Base-by-base conservation (phyloP, 148 eudicot species). In the Diospyros lotus region DNA sequence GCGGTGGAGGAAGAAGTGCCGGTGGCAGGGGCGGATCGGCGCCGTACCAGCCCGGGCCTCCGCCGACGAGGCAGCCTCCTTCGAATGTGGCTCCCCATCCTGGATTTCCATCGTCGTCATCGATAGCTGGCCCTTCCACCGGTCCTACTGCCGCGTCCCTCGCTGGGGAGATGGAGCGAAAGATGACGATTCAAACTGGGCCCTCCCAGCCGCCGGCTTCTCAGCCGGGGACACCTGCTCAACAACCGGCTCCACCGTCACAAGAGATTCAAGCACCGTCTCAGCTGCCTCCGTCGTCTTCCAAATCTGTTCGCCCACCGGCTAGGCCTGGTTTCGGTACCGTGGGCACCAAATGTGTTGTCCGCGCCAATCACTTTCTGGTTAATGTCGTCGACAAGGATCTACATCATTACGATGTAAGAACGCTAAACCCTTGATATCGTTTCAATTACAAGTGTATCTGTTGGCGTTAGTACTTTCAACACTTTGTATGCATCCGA, bases 371-470 rank as follows among this genome's bases (percentile, higher is more conserved):
- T 55, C 97, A 91, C 42, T 91, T 94, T 15, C 83, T 90, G 0
- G 93, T 91, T 14, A 40, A 84, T 2, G 81, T 88, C 0, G 79
- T 86, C 0, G 82, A 88, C 0, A 58, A 76, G 2, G 95, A 91
- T 60, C 77, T 87, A 1, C 73, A 78, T 44, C 98, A 94, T 38
- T 94, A 94, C 40, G 95, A 90, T 79, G 98, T 93, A 75, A 80
- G 87, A 12, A 6, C n/a, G 42, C 54, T 40, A n/a, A 1, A 17
- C 9, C 28, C 4, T 58, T 41, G 48, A 12, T 63, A 0, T 73
- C 3, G 56, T 8, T 45, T 56, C 51, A 2, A 40, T 7, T 39
- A 10, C 28, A 3, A 4, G 28, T 28, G 28, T 28, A 28, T 28
- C 28, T 28, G 28, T 28, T 0, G 28, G 28, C 28, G 28, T 28